A percentile compares a stretch with the other conserved stretches of the same genome.
These are phyloP conservation scores for Aphanocladium album DNA, from an alignment of 2,329 filamentous ascomycete species.

Conservation along the genomic window DNA sequence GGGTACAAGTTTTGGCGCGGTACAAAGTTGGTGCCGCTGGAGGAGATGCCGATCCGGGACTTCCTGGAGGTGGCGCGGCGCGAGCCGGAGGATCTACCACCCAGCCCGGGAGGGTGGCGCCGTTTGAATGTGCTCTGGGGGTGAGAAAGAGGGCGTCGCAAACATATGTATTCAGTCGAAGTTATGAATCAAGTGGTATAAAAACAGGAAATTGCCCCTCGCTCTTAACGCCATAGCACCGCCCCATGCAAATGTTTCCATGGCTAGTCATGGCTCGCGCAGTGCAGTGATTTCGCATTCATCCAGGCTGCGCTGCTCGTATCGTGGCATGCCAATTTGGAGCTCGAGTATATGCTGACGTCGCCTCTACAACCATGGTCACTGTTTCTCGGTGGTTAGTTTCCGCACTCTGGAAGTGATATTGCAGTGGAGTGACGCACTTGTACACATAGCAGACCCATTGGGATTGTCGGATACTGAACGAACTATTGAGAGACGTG, in stretches of 20 bases:
- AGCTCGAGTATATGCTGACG: background rate
- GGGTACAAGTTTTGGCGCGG: conserved; percentile 45
- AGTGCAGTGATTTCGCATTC: background rate
- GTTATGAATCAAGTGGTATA: too few relatives aligned
- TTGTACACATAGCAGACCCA: background rate
- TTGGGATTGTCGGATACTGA: background rate
- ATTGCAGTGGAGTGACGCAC: background rate
- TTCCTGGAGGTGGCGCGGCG: conserved; percentile 16
- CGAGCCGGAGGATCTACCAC: conserved; percentile 11
- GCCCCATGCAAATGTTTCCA: background rate
- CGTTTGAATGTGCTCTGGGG: conserved; percentile 19
- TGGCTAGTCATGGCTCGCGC: background rate
- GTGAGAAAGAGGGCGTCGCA: background rate
- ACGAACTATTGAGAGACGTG: background rate
- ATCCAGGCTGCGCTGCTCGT: background rate
- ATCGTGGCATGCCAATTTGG: background rate
- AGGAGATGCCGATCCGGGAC: conserved; percentile 18
- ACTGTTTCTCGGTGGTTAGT: background rate
- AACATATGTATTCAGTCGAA: too few relatives aligned
- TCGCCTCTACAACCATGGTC: background rate
- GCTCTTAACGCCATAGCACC: background rate
- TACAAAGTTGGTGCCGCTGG: conserved; percentile 16
- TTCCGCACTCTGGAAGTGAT: background rate
- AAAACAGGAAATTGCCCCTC: background rate
- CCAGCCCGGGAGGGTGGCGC: conserved; percentile 14